Conservation (phyloP, 192 early-diverging fungal species). For the Jimgerdemannia lactiflua region DNA sequence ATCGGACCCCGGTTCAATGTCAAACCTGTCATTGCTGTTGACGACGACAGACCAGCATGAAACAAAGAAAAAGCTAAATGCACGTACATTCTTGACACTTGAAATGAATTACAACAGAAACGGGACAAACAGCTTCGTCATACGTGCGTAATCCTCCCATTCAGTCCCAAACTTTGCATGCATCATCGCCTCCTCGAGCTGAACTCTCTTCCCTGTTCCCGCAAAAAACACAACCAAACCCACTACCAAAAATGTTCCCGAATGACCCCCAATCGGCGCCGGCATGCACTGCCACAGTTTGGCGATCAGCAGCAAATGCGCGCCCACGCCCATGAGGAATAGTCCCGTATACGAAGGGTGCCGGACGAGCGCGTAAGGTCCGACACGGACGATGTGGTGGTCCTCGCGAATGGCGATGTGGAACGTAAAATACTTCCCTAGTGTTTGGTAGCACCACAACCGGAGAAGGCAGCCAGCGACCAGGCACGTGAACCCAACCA, state of each 20-base stretch:
- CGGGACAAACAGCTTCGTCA: not conserved
- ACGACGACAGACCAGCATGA: no score
- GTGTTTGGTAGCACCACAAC: not conserved
- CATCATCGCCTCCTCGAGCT: not conserved
- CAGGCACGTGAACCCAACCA: not conserved
- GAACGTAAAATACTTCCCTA: not conserved
- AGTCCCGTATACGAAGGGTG: not conserved
- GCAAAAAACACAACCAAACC: not conserved
- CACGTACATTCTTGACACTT: not conserved
- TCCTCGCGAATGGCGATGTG: not conserved
- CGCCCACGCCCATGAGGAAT: not conserved
- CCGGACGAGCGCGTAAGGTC: not conserved
- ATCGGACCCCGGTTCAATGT: no score
- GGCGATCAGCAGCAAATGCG: not conserved
- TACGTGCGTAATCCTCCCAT: not conserved
- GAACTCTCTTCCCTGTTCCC: not conserved
- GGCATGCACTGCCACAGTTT: not conserved
- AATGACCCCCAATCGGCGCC: not conserved
- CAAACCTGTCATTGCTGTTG: no score
- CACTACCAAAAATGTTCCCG: not conserved
- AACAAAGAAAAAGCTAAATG: no score
- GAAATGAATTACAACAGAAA: not conserved
- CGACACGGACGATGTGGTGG: not conserved
- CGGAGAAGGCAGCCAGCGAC: not conserved
- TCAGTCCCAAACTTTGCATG: not conserved